Percentiles rank a stretch among this genome's conserved stretches.
Evolutionary conservation across 805 yeast genomes (phyloP).

Genomic region (Saccharomycopsis capsularis): DNA sequence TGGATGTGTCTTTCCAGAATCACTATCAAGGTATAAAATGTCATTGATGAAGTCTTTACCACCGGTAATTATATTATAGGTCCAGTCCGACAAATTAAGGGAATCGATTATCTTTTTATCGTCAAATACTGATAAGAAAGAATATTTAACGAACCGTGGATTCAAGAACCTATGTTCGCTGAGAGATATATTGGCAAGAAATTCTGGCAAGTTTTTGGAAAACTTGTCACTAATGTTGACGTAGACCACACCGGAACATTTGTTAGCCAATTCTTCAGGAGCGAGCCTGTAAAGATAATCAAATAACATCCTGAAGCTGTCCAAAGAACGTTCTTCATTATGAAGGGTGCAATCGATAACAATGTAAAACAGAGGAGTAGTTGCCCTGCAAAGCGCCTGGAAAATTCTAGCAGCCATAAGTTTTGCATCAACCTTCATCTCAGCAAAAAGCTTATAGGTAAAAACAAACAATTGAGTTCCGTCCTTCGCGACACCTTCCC

Average conservation of each 20-base stretch:
- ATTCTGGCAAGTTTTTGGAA: background rate
- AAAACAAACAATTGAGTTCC: conserved; percentile 65
- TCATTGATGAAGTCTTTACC: conserved; percentile 34
- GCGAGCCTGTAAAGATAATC: conserved; percentile 28
- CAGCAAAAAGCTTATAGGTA: conserved; percentile 42
- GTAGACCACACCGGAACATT: conserved; percentile 49
- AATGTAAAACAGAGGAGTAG: conserved; percentile 40
- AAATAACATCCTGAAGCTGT: background rate
- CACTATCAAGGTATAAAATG: conserved; percentile 40
- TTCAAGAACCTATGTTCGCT: conserved; percentile 20
- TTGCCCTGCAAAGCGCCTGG: conserved; percentile 10
- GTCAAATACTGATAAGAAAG: conserved; percentile 26
- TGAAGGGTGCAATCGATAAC: conserved; percentile 67
- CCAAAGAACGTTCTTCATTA: conserved; percentile 26
- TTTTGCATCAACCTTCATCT: conserved; percentile 59
- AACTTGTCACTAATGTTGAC: conserved; percentile 17
- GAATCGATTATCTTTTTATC: conserved; percentile 38
- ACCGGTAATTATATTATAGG: conserved; percentile 39
- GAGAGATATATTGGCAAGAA: background rate
- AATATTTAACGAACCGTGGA: conserved; percentile 25
- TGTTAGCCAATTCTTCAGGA: conserved; percentile 44
- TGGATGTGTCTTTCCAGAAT: conserved; percentile 22
- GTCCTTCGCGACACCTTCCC: conserved; percentile 61
- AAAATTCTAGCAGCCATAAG: conserved; percentile 49
- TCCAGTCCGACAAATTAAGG: conserved; percentile 38